These are phyloP conservation scores for Globisporangium emineosum DNA, from an alignment of 352 stramenopile genomes.

Conservation along the genomic window DNA sequence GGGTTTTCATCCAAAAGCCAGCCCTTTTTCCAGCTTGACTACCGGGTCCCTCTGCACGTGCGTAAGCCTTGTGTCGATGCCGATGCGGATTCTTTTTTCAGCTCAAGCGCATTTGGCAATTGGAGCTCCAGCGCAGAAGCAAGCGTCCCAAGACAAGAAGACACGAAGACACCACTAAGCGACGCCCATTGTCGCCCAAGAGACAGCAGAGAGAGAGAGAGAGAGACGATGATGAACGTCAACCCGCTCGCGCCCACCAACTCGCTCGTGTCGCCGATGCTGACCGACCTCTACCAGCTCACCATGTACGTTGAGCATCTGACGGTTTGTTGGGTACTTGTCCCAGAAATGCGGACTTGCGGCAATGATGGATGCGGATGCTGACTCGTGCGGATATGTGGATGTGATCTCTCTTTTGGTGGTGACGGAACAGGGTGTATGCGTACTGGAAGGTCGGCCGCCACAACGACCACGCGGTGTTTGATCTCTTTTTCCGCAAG, in stretches of 20 bases:
- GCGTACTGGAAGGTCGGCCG: conserved; percentile 97
- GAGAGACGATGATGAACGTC: conserved; percentile 35
- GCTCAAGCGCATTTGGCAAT: conserved; percentile 12
- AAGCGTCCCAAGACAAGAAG: not conserved
- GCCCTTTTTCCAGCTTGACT: not conserved
- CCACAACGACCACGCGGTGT: conserved; percentile 91
- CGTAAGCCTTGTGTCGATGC: not conserved
- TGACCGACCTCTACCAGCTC: conserved; percentile 99
- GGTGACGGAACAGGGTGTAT: conserved; percentile 89
- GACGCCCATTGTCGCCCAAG: not conserved
- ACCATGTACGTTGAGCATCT: conserved; percentile 59
- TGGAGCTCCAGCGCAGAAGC: conserved; percentile 7
- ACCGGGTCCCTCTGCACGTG: not conserved
- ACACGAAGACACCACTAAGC: not conserved
- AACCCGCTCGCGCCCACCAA: conserved; percentile 85
- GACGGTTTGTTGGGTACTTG: not conserved
- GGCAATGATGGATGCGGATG: conserved; percentile 11
- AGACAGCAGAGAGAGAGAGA: too few relatives aligned
- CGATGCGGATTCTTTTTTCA: conserved; percentile 13
- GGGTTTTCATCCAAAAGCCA: not conserved
- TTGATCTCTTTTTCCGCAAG: conserved; percentile 99
- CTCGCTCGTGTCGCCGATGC: conserved; percentile 92
- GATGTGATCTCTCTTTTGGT: not conserved
- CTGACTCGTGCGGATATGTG: not conserved
- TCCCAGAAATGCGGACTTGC: not conserved